Percentiles rank a stretch among this genome's conserved stretches.
Conservation (phyloP, 768 basidiomycete genomes). For the Myochromella boudieri region DNA sequence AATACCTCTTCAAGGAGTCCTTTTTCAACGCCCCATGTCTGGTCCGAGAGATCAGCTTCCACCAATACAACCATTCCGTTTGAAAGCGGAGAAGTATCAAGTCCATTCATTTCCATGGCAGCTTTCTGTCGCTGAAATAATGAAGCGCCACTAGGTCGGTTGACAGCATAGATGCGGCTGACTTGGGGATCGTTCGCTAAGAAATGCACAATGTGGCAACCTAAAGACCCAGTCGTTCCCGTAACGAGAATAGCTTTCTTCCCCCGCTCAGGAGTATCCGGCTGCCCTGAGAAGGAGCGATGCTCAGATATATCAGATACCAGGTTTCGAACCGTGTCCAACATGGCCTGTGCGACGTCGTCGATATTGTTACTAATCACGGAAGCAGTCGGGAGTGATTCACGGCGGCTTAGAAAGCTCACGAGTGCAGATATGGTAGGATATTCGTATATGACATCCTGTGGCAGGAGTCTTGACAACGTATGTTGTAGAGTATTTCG, state of each 20-base stretch:
- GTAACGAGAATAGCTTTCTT: slow-evolving; percentile 30
- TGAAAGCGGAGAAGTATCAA: neutral
- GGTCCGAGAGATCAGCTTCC: neutral
- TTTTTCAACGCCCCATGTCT: neutral
- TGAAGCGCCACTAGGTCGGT: slow-evolving; percentile 13
- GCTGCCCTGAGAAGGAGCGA: neutral
- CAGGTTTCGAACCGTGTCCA: neutral
- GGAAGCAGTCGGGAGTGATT: too few species aligned
- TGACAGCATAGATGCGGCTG: slow-evolving; percentile 29
- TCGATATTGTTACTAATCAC: too few species aligned
- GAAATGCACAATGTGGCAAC: slow-evolving; percentile 25
- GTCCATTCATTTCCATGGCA: neutral
- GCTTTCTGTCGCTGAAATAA: neutral
- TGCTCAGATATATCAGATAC: neutral
- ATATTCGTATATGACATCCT: neutral
- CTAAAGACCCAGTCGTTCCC: slow-evolving; percentile 35
- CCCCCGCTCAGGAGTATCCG: neutral
- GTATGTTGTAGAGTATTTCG: slow-evolving; percentile 22
- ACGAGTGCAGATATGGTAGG: neutral
- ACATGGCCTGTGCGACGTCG: slow-evolving; percentile 21
- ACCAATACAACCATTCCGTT: neutral
- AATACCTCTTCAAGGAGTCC: neutral
- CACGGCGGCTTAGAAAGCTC: neutral
- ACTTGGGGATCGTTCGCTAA: slow-evolving; percentile 19
- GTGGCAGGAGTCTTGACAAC: neutral